Evolutionary conservation across 208 protist genomes (phyloP).

Genomic region (Angomonas ambiguus): DNA sequence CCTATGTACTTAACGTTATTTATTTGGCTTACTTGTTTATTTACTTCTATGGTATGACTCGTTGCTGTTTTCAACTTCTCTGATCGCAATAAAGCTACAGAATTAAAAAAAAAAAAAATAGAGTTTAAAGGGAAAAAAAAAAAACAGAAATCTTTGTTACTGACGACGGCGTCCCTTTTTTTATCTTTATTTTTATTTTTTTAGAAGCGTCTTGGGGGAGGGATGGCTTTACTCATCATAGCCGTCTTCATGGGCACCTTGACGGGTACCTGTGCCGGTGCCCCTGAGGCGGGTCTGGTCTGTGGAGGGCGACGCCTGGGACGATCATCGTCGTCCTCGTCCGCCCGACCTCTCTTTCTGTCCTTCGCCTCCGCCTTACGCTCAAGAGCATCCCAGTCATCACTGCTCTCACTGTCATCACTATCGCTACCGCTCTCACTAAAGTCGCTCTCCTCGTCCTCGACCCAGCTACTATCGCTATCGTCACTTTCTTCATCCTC

Average conservation of each 20-base stretch:
- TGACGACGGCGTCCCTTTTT: too few species aligned
- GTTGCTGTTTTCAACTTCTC: too few species aligned
- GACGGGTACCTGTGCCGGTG: neutral
- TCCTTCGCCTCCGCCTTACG: constrained; percentile 74
- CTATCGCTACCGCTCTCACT: constrained; percentile 72
- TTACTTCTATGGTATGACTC: neutral
- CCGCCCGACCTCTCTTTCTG: constrained; percentile 10
- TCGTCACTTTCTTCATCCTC: constrained; percentile 70
- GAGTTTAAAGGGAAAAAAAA: too few species aligned
- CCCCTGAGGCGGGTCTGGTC: neutral
- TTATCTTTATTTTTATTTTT: neutral
- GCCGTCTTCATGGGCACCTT: constrained; percentile 2
- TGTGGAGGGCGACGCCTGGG: neutral
- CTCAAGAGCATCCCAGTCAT: constrained; percentile 85
- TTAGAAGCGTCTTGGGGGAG: constrained; percentile 4
- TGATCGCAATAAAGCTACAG: too few species aligned
- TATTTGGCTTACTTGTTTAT: neutral
- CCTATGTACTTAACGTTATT: neutral
- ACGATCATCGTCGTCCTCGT: constrained; percentile 3
- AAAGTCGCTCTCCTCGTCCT: constrained; percentile 52
- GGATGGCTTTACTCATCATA: neutral
- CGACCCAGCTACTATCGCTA: constrained; percentile 48
- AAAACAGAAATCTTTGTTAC: too few species aligned
- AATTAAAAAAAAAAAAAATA: too few species aligned
- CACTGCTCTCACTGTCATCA: constrained; percentile 62